Conservation (phyloP, 805 yeast genomes). For the Komagataella ulmi region DNA sequence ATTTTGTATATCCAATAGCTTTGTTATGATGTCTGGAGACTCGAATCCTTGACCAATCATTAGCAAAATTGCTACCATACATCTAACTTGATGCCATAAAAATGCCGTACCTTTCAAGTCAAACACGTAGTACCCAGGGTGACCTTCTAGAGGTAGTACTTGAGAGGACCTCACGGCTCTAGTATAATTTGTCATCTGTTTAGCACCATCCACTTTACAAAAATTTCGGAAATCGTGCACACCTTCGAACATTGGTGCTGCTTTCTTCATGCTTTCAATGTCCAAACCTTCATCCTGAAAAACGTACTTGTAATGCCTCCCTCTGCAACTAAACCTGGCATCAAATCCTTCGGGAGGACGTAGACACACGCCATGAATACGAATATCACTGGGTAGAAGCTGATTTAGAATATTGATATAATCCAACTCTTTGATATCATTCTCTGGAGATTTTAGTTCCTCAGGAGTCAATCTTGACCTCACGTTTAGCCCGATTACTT, state of each 20-base stretch:
- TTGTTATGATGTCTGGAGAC: slow-evolving; percentile 36
- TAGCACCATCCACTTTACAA: slow-evolving; percentile 89
- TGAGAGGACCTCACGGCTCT: slow-evolving; percentile 38
- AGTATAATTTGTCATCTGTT: slow-evolving; percentile 72
- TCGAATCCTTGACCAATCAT: slow-evolving; percentile 74
- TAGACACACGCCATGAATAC: slow-evolving; percentile 70
- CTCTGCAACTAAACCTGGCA: slow-evolving; percentile 85
- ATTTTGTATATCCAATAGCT: slow-evolving; percentile 42
- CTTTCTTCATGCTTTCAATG: slow-evolving; percentile 52
- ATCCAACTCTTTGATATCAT: slow-evolving; percentile 60
- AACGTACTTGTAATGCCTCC: slow-evolving; percentile 76
- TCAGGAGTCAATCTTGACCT: slow-evolving; percentile 55
- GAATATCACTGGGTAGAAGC: slow-evolving; percentile 66
- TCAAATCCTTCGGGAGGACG: slow-evolving; percentile 78
- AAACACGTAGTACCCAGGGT: slow-evolving; percentile 42
- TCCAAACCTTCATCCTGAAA: slow-evolving; percentile 50
- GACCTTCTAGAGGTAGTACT: slow-evolving; percentile 8
- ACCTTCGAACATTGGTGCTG: slow-evolving; percentile 52
- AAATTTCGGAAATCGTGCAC: slow-evolving; percentile 87
- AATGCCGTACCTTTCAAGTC: slow-evolving; percentile 83
- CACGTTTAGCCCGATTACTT: slow-evolving; percentile 71
- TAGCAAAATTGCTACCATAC: slow-evolving; percentile 80
- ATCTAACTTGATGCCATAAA: slow-evolving; percentile 95
- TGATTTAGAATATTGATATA: slow-evolving; percentile 68
- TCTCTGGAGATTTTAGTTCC: slow-evolving; percentile 41